phyloP scores from a whole-genome alignment of 495 filamentous ascomycete species.

The Annulohypoxylon stygium region DNA sequence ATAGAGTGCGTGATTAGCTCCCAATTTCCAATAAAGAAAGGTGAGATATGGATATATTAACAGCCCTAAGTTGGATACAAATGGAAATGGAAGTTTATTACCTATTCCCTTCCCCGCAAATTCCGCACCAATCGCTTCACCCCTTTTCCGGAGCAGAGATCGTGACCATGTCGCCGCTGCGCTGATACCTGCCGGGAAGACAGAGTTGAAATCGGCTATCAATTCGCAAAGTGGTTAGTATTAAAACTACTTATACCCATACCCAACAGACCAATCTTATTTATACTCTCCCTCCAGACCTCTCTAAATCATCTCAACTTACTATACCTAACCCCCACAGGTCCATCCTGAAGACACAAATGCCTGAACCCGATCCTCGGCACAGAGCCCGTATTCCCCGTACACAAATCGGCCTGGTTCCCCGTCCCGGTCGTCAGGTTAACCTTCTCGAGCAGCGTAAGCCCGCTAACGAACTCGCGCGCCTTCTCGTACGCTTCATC shows the following conservation, averaged over 20 bases:
- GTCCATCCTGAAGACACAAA: conserved; percentile 65
- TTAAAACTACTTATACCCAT: neutral
- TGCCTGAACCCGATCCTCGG: conserved; percentile 60
- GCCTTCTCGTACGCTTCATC: conserved; percentile 83
- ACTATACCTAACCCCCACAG: conserved; percentile 62
- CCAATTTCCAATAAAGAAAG: conserved; percentile 19
- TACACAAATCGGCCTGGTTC: conserved; percentile 78
- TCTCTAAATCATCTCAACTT: conserved; percentile 19
- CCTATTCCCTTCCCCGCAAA: conserved; percentile 72
- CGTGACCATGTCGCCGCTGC: conserved; percentile 80
- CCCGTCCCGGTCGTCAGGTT: conserved; percentile 82
- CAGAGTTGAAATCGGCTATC: conserved; percentile 69
- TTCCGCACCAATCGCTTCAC: conserved; percentile 69
- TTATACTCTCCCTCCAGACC: neutral
- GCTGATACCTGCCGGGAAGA: conserved; percentile 81
- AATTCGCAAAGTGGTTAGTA: conserved; percentile 10
- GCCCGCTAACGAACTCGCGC: conserved; percentile 74
- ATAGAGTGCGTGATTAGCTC: conserved; percentile 29
- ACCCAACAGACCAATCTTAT: neutral
- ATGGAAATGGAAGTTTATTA: conserved; percentile 48
- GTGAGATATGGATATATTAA: neutral
- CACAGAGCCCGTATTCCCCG: conserved; percentile 76
- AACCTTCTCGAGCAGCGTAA: conserved; percentile 85
- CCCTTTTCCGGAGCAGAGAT: conserved; percentile 69
- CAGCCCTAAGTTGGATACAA: neutral